Base-by-base conservation (phyloP, 306 rosid genomes). In the Glycyrrhiza uralensis region DNA sequence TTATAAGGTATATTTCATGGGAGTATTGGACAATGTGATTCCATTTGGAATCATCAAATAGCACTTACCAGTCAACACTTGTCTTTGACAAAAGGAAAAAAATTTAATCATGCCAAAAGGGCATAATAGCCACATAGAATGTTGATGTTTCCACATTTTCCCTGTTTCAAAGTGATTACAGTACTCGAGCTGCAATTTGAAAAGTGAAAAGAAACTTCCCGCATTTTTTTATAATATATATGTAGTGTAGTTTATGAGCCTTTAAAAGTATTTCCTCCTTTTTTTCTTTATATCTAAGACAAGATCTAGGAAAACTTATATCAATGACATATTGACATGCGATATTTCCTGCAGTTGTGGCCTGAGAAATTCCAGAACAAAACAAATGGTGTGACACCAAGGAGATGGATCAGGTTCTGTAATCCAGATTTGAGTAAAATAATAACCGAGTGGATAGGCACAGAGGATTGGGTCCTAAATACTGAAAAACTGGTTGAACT, bases 321-420 rank as follows among this genome's bases (percentile, higher is more conserved):
- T 61, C 14, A 59, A 66, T 77, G 80, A 80, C 66, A 55, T 38
- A 59, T 61, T 77, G 80, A 80, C 66, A 55, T 38, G 30, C 50
- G 66, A 38, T 42, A 45, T 67, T 51, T 83, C 76, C 83, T 77
- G 81, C 85, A 94, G 99, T 84, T 94, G 67, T 94, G 97, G 99
- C 99, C 99, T 19, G 84, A 83, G 63, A 94, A 94, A 79, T 94
- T 94, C 81, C 99, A 94, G 80, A 94, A 94, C 81, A 94, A 94
- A 83, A 94, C 99, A 77, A 94, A 94, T 81, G 99, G 99, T 24
- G 99, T 94, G 69, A 94, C 99, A 30, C 97, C 99, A 18, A 85
- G 99, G 86, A 87, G 99, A 82, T 94, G 99, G 99, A 89, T 94
- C 80, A 84, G 85, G 79, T 94, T 91, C 78, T 94, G 99, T 71